A percentile compares a stretch with the other conserved stretches of the same genome.
Conservation (phyloP, 164 flowering plant species). For the Vitis riparia region DNA sequence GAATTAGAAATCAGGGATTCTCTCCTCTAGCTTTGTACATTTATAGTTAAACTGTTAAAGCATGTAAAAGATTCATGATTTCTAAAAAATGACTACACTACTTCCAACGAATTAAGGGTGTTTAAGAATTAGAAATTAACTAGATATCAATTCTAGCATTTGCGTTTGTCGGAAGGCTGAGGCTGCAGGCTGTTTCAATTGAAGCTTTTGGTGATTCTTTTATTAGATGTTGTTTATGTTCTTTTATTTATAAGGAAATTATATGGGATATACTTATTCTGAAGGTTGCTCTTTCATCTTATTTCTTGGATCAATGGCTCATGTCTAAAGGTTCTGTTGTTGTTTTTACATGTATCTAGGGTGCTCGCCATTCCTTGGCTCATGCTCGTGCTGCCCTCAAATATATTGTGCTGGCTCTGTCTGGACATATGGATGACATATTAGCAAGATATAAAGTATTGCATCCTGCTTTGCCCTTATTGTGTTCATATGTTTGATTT, state of each 20-base stretch:
- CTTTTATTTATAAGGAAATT: background rate
- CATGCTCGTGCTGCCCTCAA: constrained; percentile 85
- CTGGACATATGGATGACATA: constrained; percentile 88
- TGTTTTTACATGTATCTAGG: constrained; percentile 34
- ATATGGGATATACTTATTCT: no score
- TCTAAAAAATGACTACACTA: no score
- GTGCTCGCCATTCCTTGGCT: constrained; percentile 42
- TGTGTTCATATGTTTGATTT: background rate
- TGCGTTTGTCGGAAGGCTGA: background rate
- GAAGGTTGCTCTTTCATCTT: background rate
- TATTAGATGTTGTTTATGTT: no score
- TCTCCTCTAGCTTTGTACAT: no score
- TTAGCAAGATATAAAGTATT: constrained; percentile 75
- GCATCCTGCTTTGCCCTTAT: background rate
- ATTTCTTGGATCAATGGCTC: background rate
- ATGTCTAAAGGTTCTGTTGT: background rate
- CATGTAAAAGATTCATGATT: background rate
- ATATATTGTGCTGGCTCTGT: constrained; percentile 72
- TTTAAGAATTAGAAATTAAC: background rate
- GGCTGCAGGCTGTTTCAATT: background rate
- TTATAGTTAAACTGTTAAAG: no score
- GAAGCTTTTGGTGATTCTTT: no score
- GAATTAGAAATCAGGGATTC: no score
- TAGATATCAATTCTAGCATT: background rate
- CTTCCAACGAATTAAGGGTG: background rate